These are phyloP conservation scores for Sarocladium oryzae DNA, from an alignment of 2,329 filamentous ascomycete genomes.

Conservation along the genomic window DNA sequence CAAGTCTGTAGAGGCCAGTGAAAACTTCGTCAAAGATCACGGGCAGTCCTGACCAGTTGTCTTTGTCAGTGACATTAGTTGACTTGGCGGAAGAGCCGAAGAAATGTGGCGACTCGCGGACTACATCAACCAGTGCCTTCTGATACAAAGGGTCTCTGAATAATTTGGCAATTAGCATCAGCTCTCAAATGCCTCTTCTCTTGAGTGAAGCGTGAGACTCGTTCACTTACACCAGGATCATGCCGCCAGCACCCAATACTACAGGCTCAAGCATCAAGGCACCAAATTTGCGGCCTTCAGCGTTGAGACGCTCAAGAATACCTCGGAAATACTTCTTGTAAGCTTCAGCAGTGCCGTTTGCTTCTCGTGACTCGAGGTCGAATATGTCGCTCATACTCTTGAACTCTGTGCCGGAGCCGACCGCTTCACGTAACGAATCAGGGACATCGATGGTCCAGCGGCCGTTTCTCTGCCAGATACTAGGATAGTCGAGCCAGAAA, in stretches of 20 bases:
- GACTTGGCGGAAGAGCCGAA: conserved; percentile 32
- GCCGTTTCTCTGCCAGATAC: conserved; percentile 59
- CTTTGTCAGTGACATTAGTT: conserved; percentile 4
- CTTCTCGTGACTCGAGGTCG: conserved; percentile 44
- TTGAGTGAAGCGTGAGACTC: no score
- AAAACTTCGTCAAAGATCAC: conserved; percentile 85
- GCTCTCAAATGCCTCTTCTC: no score
- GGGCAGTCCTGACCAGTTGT: conserved; percentile 66
- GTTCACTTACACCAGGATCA: conserved; percentile 67
- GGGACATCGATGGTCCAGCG: conserved; percentile 60
- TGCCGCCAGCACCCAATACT: conserved; percentile 75
- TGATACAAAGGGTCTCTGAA: conserved; percentile 77
- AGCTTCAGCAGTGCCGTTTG: not conserved
- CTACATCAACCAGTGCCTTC: conserved; percentile 58
- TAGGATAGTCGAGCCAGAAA: conserved; percentile 75
- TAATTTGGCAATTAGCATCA: no score
- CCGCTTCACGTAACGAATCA: conserved; percentile 34
- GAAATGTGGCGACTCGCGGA: conserved; percentile 52
- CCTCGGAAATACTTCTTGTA: conserved; percentile 56
- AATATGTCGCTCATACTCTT: conserved; percentile 51
- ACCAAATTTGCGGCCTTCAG: conserved; percentile 61
- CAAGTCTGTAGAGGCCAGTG: conserved; percentile 76
- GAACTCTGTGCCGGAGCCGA: conserved; percentile 40
- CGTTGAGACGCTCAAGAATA: conserved; percentile 44
- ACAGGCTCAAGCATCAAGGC: conserved; percentile 76